A percentile compares a stretch with the other conserved stretches of the same genome.
Evolutionary conservation across 352 stramenopile species (phyloP).

Genomic region (Phytophthora chlamydospora): DNA sequence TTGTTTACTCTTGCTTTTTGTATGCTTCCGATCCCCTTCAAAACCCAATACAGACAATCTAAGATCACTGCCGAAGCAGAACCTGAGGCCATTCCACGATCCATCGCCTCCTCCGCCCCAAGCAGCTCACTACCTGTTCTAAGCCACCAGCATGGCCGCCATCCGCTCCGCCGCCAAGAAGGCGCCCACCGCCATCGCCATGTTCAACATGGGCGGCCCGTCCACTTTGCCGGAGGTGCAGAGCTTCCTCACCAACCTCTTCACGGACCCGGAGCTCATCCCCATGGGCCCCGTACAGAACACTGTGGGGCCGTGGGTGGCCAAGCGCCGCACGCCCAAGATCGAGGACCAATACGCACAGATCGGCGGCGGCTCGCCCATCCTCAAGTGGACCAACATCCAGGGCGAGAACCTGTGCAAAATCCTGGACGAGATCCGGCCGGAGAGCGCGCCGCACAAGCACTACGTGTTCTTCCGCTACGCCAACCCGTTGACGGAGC

Average conservation of each 20-base stretch:
- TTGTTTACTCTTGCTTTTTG: slow-evolving; percentile 15
- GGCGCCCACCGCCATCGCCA: slow-evolving; percentile 75
- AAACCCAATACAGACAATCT: slow-evolving; percentile 15
- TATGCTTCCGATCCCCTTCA: slow-evolving; percentile 3
- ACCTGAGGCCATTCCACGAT: slow-evolving; percentile 19
- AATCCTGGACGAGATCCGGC: slow-evolving; percentile 89
- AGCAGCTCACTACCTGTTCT: not conserved
- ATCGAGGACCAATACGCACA: slow-evolving; percentile 95
- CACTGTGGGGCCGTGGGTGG: slow-evolving; percentile 79
- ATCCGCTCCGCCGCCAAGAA: slow-evolving; percentile 43
- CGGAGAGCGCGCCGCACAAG: slow-evolving; percentile 90
- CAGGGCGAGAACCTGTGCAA: slow-evolving; percentile 94
- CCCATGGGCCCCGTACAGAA: slow-evolving; percentile 92
- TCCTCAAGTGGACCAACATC: slow-evolving; percentile 96
- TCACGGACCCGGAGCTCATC: slow-evolving; percentile 99
- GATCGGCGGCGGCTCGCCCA: slow-evolving; percentile 98
- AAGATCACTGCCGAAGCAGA: slow-evolving; percentile 23
- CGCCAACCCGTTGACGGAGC: slow-evolving; percentile 97
- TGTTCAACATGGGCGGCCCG: slow-evolving; percentile 98
- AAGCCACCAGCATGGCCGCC: slow-evolving; percentile 19
- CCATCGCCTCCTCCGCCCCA: not conserved
- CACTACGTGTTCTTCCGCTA: slow-evolving; percentile 99
- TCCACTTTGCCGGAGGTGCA: slow-evolving; percentile 95
- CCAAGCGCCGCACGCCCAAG: slow-evolving; percentile 93
- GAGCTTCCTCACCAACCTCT: slow-evolving; percentile 98